These are phyloP conservation scores for Cladophialophora carrionii DNA, from an alignment of 2,329 filamentous ascomycete species.

Conservation along the genomic window DNA sequence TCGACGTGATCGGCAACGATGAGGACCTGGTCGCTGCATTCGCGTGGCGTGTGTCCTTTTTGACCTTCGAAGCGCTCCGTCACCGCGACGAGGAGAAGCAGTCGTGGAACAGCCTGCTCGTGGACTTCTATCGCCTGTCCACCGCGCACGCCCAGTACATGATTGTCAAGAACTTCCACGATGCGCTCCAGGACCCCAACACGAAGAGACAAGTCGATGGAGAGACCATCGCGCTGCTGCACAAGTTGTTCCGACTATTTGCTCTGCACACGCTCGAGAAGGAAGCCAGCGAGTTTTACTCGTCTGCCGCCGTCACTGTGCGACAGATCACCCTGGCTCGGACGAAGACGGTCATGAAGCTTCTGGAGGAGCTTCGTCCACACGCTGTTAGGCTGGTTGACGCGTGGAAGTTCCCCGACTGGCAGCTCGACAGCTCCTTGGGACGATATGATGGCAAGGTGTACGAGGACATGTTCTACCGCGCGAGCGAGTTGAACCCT, in stretches of 20 bases:
- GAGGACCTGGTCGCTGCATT: constrained; percentile 73
- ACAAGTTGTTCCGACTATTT: constrained; percentile 69
- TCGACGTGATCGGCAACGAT: constrained; percentile 72
- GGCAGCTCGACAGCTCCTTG: constrained; percentile 72
- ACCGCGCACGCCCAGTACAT: constrained; percentile 78
- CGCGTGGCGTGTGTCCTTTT: constrained; percentile 72
- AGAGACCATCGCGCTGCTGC: constrained; percentile 62
- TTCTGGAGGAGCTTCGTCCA: constrained; percentile 72
- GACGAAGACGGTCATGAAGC: constrained; percentile 68
- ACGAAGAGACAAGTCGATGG: constrained; percentile 59
- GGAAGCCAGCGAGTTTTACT: constrained; percentile 73
- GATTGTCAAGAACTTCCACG: constrained; percentile 79
- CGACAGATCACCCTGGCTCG: constrained; percentile 72
- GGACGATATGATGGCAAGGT: constrained; percentile 74
- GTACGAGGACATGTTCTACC: constrained; percentile 75
- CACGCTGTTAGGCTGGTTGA: constrained; percentile 74
- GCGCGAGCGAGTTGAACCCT: constrained; percentile 73
- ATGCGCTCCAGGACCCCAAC: constrained; percentile 62
- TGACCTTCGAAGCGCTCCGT: constrained; percentile 75
- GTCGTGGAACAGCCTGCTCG: constrained; percentile 75
- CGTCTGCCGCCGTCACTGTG: constrained; percentile 68
- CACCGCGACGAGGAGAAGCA: constrained; percentile 75
- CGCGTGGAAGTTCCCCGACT: constrained; percentile 76
- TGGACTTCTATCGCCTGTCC: constrained; percentile 76
- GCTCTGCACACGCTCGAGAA: constrained; percentile 68